phyloP scores from a whole-genome alignment of 2,329 filamentous ascomycete genomes.

The Trichoderma oligosporum region DNA sequence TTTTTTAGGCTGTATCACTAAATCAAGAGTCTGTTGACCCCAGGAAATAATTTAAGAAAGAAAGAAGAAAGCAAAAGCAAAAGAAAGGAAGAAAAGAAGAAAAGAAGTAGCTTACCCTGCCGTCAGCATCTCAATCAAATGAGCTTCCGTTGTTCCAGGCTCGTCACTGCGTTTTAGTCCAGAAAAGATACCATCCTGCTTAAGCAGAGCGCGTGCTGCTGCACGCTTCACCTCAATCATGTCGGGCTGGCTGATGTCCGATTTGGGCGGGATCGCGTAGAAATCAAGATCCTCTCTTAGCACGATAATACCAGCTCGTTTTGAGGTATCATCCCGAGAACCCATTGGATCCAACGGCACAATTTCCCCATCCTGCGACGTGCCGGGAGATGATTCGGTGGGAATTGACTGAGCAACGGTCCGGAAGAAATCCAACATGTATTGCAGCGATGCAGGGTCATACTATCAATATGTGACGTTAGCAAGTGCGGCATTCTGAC shows the following conservation, averaged over 20 bases:
- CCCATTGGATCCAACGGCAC: conserved; percentile 70
- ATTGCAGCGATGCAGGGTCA: conserved; percentile 91
- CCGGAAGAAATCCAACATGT: conserved; percentile 99
- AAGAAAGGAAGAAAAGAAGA: background rate
- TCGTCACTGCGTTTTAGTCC: conserved; percentile 93
- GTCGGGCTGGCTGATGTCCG: conserved; percentile 78
- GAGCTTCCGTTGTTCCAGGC: conserved; percentile 92
- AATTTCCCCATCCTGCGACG: conserved; percentile 59
- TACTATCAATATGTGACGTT: conserved; percentile 62
- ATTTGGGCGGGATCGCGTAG: conserved; percentile 84
- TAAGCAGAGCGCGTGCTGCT: conserved; percentile 78
- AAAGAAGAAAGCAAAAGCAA: background rate
- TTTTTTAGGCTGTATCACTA: background rate
- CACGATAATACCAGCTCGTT: conserved; percentile 95
- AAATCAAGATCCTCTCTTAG: conserved; percentile 95
- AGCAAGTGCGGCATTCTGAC: background rate
- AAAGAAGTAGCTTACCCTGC: conserved; percentile 68
- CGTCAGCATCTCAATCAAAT: conserved; percentile 98
- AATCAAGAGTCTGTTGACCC: too few relatives aligned
- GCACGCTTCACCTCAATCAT: conserved; percentile 97
- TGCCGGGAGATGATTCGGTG: conserved; percentile 63
- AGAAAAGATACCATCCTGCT: conserved; percentile 93
- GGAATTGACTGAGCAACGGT: conserved; percentile 95
- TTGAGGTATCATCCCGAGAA: conserved; percentile 69
- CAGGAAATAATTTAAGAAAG: too few relatives aligned